Evolutionary conservation across 495 filamentous ascomycete species (phyloP).

Genomic region (Annulohypoxylon moriforme): DNA sequence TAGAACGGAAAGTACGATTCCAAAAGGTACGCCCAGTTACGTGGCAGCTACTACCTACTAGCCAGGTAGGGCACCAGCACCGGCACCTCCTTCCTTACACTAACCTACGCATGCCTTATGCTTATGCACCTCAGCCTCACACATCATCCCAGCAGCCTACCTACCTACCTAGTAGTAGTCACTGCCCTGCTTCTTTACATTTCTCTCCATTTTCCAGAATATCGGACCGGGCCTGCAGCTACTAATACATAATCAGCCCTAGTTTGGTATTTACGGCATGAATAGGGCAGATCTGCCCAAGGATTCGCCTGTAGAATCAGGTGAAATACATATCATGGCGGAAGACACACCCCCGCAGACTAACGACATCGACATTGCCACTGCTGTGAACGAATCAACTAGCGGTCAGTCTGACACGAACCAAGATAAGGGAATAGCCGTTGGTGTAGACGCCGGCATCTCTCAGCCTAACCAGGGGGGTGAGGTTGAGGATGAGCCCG

Average conservation of each 20-base stretch:
- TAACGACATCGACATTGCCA: conserved; percentile 9
- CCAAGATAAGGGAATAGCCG: conserved; percentile 3
- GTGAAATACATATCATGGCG: conserved; percentile 19
- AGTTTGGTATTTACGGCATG: conserved; percentile 5
- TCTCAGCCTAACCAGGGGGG: conserved; percentile 3
- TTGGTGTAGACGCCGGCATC: conserved; percentile 4
- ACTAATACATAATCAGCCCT: conserved; percentile 25
- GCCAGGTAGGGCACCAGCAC: neutral
- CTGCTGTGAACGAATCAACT: conserved; percentile 9
- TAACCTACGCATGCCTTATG: conserved; percentile 1
- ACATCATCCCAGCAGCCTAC: too few species aligned
- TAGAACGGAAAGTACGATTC: conserved; percentile 4
- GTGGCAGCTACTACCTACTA: neutral
- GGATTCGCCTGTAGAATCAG: conserved; percentile 20
- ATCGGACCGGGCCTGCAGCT: conserved; percentile 7
- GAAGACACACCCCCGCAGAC: conserved; percentile 11
- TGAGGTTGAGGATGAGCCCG: neutral
- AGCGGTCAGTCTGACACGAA: conserved; percentile 33
- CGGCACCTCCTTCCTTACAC: conserved; percentile 1
- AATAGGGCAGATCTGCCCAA: conserved; percentile 38
- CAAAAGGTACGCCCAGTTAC: neutral
- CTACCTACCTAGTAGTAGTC: conserved; percentile 1
- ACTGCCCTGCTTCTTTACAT: conserved; percentile 27
- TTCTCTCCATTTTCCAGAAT: conserved; percentile 21
- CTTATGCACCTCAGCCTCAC: conserved; percentile 40